Evolutionary conservation across 768 basidiomycete genomes (phyloP).

Genomic region (Mrakia frigida): DNA sequence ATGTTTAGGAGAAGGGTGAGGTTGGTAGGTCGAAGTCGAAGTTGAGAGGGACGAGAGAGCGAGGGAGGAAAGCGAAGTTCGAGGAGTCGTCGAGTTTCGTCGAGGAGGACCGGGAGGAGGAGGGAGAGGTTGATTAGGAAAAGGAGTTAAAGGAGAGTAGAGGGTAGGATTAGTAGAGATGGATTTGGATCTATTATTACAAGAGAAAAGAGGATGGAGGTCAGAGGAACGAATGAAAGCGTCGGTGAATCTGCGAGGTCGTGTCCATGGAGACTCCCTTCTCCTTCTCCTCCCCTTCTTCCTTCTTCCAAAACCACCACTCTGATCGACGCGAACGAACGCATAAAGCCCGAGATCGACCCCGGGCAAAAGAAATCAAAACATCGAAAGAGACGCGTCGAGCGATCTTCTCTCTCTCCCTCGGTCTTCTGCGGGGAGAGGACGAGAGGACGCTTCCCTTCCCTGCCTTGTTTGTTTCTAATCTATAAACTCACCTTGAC

Average conservation of each 20-base stretch:
- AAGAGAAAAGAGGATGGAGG: background rate
- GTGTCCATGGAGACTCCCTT: background rate
- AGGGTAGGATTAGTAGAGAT: background rate
- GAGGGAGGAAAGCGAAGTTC: constrained; percentile 7
- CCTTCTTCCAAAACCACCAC: background rate
- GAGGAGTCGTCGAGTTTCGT: background rate
- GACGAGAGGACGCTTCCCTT: background rate
- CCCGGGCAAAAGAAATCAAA: background rate
- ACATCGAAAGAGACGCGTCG: background rate
- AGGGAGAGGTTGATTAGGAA: background rate
- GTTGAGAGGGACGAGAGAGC: background rate
- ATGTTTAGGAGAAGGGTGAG: background rate
- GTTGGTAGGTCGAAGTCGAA: background rate
- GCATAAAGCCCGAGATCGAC: no score
- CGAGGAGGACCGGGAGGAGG: background rate
- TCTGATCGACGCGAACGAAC: no score
- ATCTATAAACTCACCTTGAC: background rate
- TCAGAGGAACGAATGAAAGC: background rate
- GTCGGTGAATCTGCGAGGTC: background rate
- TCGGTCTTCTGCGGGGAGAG: background rate
- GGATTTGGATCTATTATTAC: background rate
- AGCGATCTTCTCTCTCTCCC: background rate
- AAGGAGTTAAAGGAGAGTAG: background rate
- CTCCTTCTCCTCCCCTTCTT: background rate
- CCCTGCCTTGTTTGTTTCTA: no score